A percentile compares a stretch with the other conserved stretches of the same genome.
Conservation (phyloP, 148 eudicot species). For the Selenicereus undatus region DNA sequence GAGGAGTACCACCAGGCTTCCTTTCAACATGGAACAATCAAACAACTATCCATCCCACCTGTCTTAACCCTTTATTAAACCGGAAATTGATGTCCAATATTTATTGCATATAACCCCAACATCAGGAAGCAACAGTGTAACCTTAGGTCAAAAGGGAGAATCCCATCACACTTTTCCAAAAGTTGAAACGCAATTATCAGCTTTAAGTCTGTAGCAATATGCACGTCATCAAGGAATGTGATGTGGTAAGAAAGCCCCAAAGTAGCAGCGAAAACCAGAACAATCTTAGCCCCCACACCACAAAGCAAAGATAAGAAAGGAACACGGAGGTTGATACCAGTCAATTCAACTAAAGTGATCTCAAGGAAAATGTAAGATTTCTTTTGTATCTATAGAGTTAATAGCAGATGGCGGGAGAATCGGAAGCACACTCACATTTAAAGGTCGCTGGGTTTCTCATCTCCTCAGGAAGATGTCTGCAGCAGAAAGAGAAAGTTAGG, state of each 20-base stretch:
- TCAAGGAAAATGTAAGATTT: not conserved
- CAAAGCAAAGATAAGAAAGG: not conserved
- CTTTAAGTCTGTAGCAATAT: not conserved
- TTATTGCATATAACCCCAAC: too few relatives aligned
- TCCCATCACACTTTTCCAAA: not conserved
- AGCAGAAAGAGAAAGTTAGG: slow-evolving; percentile 11
- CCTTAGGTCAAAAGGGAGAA: too few relatives aligned
- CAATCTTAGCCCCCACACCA: not conserved
- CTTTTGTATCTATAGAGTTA: not conserved
- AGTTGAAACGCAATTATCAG: not conserved
- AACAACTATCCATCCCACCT: too few relatives aligned
- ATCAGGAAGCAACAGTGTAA: too few relatives aligned
- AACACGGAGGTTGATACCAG: not conserved
- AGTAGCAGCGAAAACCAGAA: not conserved
- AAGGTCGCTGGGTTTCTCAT: slow-evolving; percentile 91
- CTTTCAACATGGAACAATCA: too few relatives aligned
- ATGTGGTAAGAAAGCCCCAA: not conserved
- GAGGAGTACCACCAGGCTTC: too few relatives aligned
- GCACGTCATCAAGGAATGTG: not conserved
- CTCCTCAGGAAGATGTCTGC: slow-evolving; percentile 96
- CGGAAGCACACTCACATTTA: slow-evolving; percentile 63
- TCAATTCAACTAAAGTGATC: not conserved
- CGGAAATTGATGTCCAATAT: too few relatives aligned
- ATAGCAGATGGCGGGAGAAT: not conserved
- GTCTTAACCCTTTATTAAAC: too few relatives aligned